phyloP scores from a whole-genome alignment of 768 basidiomycete species.

The Suillus cothurnatus region DNA sequence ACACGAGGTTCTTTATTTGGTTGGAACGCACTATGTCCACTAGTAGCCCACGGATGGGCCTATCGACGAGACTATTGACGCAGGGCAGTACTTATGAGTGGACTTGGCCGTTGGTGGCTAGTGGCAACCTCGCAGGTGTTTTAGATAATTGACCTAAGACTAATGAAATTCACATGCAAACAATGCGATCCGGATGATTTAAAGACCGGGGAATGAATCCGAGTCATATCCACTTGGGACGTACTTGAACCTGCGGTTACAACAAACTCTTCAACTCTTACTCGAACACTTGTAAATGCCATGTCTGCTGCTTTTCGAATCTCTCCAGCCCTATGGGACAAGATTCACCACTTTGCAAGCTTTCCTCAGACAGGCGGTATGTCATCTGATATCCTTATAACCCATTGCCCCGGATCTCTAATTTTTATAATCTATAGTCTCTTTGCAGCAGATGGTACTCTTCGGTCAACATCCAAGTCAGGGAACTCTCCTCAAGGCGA shows the following conservation, averaged over 20 bases:
- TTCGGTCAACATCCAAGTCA: conserved; percentile 97
- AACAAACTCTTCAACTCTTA: neutral
- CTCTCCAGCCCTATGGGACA: conserved; percentile 80
- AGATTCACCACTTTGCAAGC: conserved; percentile 86
- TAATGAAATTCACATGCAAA: conserved; percentile 5
- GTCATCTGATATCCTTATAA: conserved; percentile 23
- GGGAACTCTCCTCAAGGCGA: conserved; percentile 90
- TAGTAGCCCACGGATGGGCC: neutral
- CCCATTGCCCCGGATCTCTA: neutral
- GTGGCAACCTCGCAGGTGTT: neutral
- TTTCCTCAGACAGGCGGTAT: conserved; percentile 91
- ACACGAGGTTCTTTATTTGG: neutral
- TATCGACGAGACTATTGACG: neutral
- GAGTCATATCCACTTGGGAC: neutral
- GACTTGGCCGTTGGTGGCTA: neutral
- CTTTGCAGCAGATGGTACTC: conserved; percentile 95
- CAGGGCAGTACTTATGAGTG: neutral
- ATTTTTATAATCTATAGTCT: conserved; percentile 54
- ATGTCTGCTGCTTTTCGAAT: conserved; percentile 66
- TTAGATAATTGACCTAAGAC: neutral
- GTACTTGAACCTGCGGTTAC: neutral
- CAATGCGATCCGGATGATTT: conserved; percentile 1
- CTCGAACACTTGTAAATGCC: conserved; percentile 1
- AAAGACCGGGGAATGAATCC: neutral
- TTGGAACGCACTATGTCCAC: neutral